Base-by-base conservation (phyloP, 2,329 filamentous ascomycete species). In the Eutypa lata region DNA sequence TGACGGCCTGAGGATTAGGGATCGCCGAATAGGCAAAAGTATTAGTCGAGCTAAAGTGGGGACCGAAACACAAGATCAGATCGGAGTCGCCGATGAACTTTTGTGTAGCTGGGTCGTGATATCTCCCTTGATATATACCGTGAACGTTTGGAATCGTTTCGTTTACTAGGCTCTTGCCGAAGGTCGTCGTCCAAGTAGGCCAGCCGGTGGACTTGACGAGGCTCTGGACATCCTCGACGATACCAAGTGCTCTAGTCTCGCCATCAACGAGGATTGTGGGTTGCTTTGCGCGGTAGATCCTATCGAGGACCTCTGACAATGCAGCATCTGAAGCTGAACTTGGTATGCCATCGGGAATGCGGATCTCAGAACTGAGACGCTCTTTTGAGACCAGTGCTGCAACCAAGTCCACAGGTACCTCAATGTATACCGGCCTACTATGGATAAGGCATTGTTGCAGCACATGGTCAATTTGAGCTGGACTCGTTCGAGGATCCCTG, bases 361-460 rank as follows among this genome's bases (percentile, higher is more conserved):
- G 57, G 33, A 69, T 58, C 2, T 60, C 55, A 1, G 56, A 52
- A n/a, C 63, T 56, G 2, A 76, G 58, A n/a, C 63, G 59, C 7
- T 61, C 61, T 6, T 64, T 63, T 7, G 68, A 59, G 2, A 79
- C 65, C 3, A 56, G 59, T 0, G 61, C 67, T 7, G 61, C 62
- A 6, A 80, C 78, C 65, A 83, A 68, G 58, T 84, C 81, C 13
- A 74, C 73, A 0, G 81, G 82, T 4, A 85, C 59, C 56, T 80
- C 76, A 19, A 84, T 75, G 53, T 82, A 84, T 1, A 81, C 82
- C 0, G 82, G 82, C 2, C 78, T 71, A 52, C 77, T 80, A 37
- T 80, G 75, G 46, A 77, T 58, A 33, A 83, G 65, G 45, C 78
- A 81, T 52, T 80, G 73, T 51, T 69, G 67, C 31, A 85, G 65